Base-by-base conservation (phyloP, 2,329 filamentous ascomycete genomes). In the Fusarium illudens region DNA sequence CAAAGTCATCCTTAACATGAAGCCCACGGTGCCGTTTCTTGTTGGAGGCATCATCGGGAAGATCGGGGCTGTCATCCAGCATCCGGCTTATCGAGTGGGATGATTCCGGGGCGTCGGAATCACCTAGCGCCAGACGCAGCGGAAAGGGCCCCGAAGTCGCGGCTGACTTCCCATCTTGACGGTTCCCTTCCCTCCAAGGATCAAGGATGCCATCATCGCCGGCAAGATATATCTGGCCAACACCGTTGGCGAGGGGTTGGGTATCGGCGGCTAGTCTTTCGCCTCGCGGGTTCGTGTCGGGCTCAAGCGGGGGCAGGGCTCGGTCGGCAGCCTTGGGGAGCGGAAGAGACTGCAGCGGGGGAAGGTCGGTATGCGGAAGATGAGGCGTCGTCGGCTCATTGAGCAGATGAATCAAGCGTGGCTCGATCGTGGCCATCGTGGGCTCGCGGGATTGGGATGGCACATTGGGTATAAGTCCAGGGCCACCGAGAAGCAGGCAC, bases 341-440 rank as follows among this genome's bases (percentile, higher is more conserved):
- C 65, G 80, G 75, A 46, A 82, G 64, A 77, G 79, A 78, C 65
- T 87, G 84, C 39, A 88, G 79, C 50, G 87, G 83, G 34, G 87
- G 86, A 3, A 88, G 82, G 63, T 87, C 85, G 72, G 83, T 79
- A 65, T 83, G 81, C 71, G 79, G 81, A 71, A 80, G 79, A 68
- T 82, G 82, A 46, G 84, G 82, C 65, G 81, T 81, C 39, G 81
- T 81, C 50, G 82, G 83, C 73, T 87, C 84, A 77, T 90, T 90
- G 73, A 90, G 81, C 69, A 90, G 79, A 76, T 89, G 87, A 75
- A 89, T 90, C 70, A 90, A 82, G 75, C 87, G 86, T 75, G 88
- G 88, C 83, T 90, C 88, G 79, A 90, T 90, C 75, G 87, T 89
- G 71, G 86, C 86, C 86, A 88, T 88, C 79, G 78, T 86, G 82